Base-by-base conservation (phyloP, 164 flowering plant species). In the Platanus orientalis region DNA sequence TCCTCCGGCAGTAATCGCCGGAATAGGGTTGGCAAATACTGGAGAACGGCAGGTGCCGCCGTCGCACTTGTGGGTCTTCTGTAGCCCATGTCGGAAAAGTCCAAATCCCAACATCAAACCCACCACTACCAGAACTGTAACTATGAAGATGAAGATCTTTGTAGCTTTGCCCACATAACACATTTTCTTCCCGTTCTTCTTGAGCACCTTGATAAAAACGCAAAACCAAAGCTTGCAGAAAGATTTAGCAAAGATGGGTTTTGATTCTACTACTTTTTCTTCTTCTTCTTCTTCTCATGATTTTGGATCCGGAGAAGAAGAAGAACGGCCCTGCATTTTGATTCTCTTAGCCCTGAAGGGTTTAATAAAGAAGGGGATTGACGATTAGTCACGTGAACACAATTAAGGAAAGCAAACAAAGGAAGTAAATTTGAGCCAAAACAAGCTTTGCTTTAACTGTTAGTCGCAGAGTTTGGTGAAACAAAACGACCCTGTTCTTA, bases 91-190 rank as follows among this genome's bases (percentile, higher is more conserved):
- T 32, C 73, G 77, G 19, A 86, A 42, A 17, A 81, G 42, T 2
- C 80, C 82, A 61, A 90, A 80, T 28, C 92, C 97, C 50, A 90
- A 29, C 53, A 84, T 62, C 5, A 90, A 73, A 12, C 90, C 97
- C 7, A 70, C 56, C 34, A 85, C 80, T 1, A 78, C 84, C 7
- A 85, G 67, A 11, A 73, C 78, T 4, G 83, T 72, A 24, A 89
- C 81, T 0, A 87, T 76, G 86, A 84, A 81, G 64, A 91, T 83
- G 84, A 91, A 91, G 83, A 88, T 91, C 93, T 87, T 90, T 57
- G 97, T 88, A 16, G 97, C 97, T 69, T 90, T 90, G 10, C 97
- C 94, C 61, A 90, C 85, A 64, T 88, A 90, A 60, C 93, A 88
- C 88, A 88, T 80, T 70, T 62, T 74, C 26, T 23, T 40, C 13